phyloP scores from a whole-genome alignment of 371 early-diverging fungal species.

The Syncephalastrum sp. region DNA sequence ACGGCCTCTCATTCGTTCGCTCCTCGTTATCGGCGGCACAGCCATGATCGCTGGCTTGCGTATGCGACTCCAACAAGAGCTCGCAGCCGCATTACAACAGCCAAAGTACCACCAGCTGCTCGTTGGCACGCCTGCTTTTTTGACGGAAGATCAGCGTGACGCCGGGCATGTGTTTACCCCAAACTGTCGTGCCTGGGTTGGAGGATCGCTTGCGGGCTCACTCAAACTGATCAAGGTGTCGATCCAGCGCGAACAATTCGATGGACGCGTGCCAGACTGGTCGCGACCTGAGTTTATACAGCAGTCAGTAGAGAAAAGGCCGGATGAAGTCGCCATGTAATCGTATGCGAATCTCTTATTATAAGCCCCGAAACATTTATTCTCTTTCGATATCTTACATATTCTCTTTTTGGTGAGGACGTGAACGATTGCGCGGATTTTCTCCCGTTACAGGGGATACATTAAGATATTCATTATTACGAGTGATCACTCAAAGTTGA shows the following conservation, averaged over 20 bases:
- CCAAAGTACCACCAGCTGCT: constrained; percentile 7
- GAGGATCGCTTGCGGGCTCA: constrained; percentile 61
- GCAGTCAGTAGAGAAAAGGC: no score
- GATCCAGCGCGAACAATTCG: constrained; percentile 15
- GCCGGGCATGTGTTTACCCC: constrained; percentile 51
- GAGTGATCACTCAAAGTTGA: no score
- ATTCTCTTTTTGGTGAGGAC: no score
- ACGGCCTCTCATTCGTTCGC: constrained; percentile 46
- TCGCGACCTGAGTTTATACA: no score
- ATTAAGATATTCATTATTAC: no score
- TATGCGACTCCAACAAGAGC: constrained; percentile 50
- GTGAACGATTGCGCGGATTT: no score
- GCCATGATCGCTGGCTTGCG: constrained; percentile 66
- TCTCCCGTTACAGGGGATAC: no score
- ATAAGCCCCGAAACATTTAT: no score
- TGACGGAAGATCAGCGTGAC: constrained; percentile 2
- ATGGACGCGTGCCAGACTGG: background rate
- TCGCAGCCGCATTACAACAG: constrained; percentile 29
- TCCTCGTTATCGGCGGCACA: constrained; percentile 71
- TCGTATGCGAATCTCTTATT: no score
- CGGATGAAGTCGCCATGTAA: no score
- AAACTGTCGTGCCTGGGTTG: constrained; percentile 63
- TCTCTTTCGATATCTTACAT: no score
- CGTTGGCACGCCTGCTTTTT: no score
- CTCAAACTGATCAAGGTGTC: constrained; percentile 56